These are phyloP conservation scores for Dactylonectria estremocensis DNA, from an alignment of 2,329 filamentous ascomycete species.

Conservation along the genomic window DNA sequence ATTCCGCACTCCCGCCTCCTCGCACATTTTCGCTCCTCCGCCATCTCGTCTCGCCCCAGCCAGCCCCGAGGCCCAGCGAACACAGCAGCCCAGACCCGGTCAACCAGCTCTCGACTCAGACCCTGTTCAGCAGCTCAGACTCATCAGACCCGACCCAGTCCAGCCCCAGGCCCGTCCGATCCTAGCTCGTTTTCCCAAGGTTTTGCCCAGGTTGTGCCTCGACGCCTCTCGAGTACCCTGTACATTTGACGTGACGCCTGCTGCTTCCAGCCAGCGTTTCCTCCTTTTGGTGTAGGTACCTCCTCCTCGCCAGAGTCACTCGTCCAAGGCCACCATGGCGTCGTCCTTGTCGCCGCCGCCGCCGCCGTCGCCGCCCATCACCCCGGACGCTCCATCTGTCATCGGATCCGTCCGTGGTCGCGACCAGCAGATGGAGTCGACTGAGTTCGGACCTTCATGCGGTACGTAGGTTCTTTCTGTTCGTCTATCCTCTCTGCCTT, in stretches of 20 bases:
- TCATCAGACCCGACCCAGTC: conserved; percentile 2
- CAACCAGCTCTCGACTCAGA: not conserved
- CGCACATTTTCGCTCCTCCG: conserved; percentile 12
- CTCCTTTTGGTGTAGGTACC: too few species aligned
- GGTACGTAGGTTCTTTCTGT: conserved; percentile 12
- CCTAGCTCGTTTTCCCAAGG: conserved; percentile 4
- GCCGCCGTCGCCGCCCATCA: conserved; percentile 21
- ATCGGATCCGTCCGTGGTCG: conserved; percentile 27
- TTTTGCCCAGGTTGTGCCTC: not conserved
- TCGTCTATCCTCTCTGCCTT: conserved; percentile 19
- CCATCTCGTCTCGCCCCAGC: conserved; percentile 11
- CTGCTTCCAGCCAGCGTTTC: not conserved
- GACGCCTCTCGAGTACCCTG: not conserved
- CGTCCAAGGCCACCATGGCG: not conserved
- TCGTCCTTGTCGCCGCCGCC: conserved; percentile 6
- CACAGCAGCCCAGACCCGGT: conserved; percentile 2
- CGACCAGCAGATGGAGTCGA: conserved; percentile 16
- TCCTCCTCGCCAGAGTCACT: conserved; percentile 9
- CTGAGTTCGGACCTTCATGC: conserved; percentile 22
- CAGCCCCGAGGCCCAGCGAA: not conserved
- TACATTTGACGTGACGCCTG: not conserved
- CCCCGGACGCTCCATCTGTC: conserved; percentile 27
- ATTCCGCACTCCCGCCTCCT: conserved; percentile 12
- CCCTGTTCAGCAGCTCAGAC: not conserved
- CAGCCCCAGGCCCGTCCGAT: conserved; percentile 5